Evolutionary conservation across 1,139 yeast genomes (phyloP), one percentile per base, ranked within the genome.

Genomic region (Insectozyma bohioensis): DNA sequence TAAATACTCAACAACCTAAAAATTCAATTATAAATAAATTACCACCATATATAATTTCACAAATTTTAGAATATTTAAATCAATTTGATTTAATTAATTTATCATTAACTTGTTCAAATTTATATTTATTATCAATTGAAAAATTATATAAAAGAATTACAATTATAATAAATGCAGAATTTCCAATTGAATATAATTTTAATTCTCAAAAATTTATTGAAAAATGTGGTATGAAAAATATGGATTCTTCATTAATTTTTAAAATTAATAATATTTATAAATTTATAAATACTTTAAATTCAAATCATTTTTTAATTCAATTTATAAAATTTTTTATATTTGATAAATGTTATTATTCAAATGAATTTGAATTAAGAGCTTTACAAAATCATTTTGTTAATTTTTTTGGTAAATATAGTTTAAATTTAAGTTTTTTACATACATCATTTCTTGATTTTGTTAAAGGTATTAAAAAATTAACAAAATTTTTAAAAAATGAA

Each of bases 1-100:
- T 12, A 6, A 33, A 26, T 3, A 20, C 14, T 20, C 18, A 19
- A 15, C 45, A 42, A 11, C 46, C 44, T 2, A 5, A 11, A 6
- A 30, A 33, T 17, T 37, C 42, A 15, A 11, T 43, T n/a, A 14
- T 40, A 10, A 20, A 20, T 6, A 30, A 16, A 17, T 24, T 41
- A 22, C 43, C 41, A 2, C 26, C 39, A 10, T 25, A 20, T 22
- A 27, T 41, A n/a, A 15, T 40, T 9, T 34, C 35, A 15, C 39
- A 46, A 16, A 26, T 49, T 2, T 35, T 47, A 15, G 44, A 41
- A 28, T 43, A 54, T 34, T 65, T 65, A 9, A 52, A 48, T 34
- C 72, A 65, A 32, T 62, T 44, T 43, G 70, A 63, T 36, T 45
- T 64, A 39, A 46, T 53, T 5, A 52, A 45, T 26, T 35, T 63